phyloP scores from a whole-genome alignment of 1,284 basidiomycete species.

The Wallemia mellicola region DNA sequence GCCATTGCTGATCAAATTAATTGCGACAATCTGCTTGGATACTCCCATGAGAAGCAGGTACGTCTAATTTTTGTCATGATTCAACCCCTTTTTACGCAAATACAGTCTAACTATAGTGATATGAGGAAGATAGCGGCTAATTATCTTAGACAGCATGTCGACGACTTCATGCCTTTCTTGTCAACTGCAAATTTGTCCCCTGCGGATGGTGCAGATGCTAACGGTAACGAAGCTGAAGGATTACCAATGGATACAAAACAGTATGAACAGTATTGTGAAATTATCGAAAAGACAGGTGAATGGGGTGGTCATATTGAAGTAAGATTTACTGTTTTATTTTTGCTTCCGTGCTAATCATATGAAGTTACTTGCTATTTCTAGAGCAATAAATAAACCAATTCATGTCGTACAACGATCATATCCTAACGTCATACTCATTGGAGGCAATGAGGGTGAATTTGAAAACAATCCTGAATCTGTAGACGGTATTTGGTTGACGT shows the following conservation, averaged over 20 bases:
- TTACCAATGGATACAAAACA: slow-evolving; percentile 40
- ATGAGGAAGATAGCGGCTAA: slow-evolving; percentile 40
- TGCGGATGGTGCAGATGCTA: slow-evolving; percentile 29
- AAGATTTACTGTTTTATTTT: slow-evolving; percentile 9
- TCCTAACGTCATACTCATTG: slow-evolving; percentile 39
- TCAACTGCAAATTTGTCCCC: slow-evolving; percentile 30
- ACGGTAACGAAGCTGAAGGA: slow-evolving; percentile 27
- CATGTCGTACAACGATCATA: slow-evolving; percentile 63
- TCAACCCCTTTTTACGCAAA: background rate
- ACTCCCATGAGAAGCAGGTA: background rate
- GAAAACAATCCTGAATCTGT: slow-evolving; percentile 17
- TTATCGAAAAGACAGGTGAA: slow-evolving; percentile 47
- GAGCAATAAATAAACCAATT: slow-evolving; percentile 58
- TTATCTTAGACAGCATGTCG: slow-evolving; percentile 54
- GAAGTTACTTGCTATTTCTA: slow-evolving; percentile 53
- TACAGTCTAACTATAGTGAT: slow-evolving; percentile 15
- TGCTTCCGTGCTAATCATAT: background rate
- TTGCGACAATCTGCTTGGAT: background rate
- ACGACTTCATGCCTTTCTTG: slow-evolving; percentile 84
- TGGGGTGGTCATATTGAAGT: slow-evolving; percentile 95
- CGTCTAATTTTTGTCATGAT: background rate
- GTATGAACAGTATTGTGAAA: slow-evolving; percentile 47
- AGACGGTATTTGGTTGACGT: slow-evolving; percentile 36
- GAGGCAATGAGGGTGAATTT: slow-evolving; percentile 25
- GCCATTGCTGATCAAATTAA: slow-evolving; percentile 52